phyloP scores from a whole-genome alignment of 2,329 filamentous ascomycete genomes.

The Pseudocercospora ulei region DNA sequence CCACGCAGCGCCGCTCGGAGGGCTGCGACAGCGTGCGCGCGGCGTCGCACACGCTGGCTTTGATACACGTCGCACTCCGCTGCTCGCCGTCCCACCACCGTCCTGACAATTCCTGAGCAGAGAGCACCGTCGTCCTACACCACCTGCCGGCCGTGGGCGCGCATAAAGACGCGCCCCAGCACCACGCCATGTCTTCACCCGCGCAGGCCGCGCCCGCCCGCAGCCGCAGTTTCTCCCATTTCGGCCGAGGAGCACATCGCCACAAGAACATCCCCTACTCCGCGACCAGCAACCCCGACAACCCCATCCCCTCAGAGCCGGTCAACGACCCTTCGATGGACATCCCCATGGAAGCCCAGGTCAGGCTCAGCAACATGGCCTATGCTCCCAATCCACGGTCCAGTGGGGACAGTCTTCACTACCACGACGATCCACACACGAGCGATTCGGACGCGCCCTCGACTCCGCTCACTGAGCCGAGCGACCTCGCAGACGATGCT shows the following conservation, averaged over 20 bases:
- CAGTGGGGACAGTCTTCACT: constrained; percentile 28
- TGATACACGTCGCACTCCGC: constrained; percentile 5
- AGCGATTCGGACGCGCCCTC: constrained; percentile 29
- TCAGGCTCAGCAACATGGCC: constrained; percentile 27
- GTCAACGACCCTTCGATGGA: constrained; percentile 21
- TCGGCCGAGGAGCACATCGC: constrained; percentile 26
- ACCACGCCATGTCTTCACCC: constrained; percentile 20
- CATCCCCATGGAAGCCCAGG: constrained; percentile 20
- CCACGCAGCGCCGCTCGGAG: too few relatives aligned
- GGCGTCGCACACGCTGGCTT: too few relatives aligned
- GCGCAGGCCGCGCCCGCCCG: constrained; percentile 16
- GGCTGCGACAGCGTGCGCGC: too few relatives aligned
- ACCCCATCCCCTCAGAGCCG: constrained; percentile 42
- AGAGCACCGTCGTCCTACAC: too few relatives aligned
- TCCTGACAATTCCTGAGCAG: constrained; percentile 15
- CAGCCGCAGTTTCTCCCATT: constrained; percentile 30
- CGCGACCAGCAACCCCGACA: constrained; percentile 40
- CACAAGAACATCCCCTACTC: constrained; percentile 37
- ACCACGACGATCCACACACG: constrained; percentile 17
- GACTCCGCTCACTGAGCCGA: constrained; percentile 38
- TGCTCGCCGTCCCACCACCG: constrained; percentile 12
- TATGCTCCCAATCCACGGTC: constrained; percentile 23
- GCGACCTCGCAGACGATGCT: constrained; percentile 19
- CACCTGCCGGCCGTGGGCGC: constrained; percentile 2
- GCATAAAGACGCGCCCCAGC: background rate